Base-by-base conservation (phyloP, 1,139 yeast genomes). In the Groenewaldozyma sp. region DNA sequence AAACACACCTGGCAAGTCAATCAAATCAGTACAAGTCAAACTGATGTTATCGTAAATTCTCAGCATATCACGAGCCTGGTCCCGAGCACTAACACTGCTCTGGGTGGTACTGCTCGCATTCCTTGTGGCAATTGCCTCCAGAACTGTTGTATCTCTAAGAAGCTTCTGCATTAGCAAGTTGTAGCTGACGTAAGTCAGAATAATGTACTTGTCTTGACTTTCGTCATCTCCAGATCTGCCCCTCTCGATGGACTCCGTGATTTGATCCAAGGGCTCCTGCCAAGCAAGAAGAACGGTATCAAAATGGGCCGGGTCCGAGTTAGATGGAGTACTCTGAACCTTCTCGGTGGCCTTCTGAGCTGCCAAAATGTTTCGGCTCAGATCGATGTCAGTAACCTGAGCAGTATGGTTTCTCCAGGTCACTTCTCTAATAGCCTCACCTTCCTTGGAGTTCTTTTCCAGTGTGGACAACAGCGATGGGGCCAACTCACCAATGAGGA, bases 1-100 rank as follows among this genome's bases (percentile, higher is more conserved):
- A 55, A 81, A 78, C 18, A 88, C 94, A 68, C 97, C 97, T 0
- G 96, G 95, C 40, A 88, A 69, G 45, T 84, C 94, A 53, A 73
- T 68, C 37, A 86, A 61, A 49, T 81, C 80, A 4, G 62, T 63
- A 22, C 79, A 60, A 28, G 75, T 70, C 24, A 65, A 61, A 6
- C 71, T 55, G 37, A 77, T 70, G 11, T 70, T 65, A 42, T 68
- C 72, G 49, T 68, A 74, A 39, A 78, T 59, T 45, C 78, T 70
- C 34, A 68, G 57, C 4, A 64, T 59, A 47, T 76, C 79, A 41
- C 70, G 67, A 45, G 66, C 59, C 45, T 59, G 57, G 42, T 61
- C 64, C 47, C 68, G 51, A 24, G 41, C 62, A 36, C 43, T 59
- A 41, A 44, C 50, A 31, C 41, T 41, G 35, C 45, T 50, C 44